Conservation (phyloP, 768 basidiomycete species). For the Podaxis pistillaris region DNA sequence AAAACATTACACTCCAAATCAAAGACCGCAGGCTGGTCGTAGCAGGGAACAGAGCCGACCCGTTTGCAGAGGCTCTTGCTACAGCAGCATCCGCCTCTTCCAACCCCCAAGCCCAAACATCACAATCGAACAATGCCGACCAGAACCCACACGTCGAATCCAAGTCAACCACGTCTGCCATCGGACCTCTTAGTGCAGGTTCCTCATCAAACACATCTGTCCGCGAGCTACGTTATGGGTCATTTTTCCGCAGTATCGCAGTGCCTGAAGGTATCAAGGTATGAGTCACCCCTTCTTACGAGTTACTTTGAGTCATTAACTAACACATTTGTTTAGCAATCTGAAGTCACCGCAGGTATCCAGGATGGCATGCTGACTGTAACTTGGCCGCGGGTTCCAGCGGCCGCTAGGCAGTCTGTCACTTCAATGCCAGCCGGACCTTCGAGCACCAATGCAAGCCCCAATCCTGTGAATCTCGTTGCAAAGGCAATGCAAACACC, state of each 20-base stretch:
- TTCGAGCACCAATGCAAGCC: not conserved
- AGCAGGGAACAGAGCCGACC: conserved; percentile 30
- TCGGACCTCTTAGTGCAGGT: not conserved
- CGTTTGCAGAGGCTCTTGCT: conserved; percentile 14
- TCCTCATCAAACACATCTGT: conserved; percentile 18
- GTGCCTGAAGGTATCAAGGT: conserved; percentile 40
- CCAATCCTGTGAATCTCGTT: not conserved
- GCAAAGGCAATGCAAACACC: not conserved
- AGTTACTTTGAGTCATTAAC: conserved; percentile 23
- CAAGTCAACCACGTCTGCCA: not conserved
- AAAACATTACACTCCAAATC: conserved; percentile 33
- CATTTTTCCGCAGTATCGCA: conserved; percentile 37
- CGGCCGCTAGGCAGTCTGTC: not conserved
- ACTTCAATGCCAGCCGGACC: not conserved
- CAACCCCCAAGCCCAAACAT: not conserved
- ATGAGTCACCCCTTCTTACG: conserved; percentile 17
- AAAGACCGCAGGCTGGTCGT: conserved; percentile 34
- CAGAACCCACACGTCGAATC: not conserved
- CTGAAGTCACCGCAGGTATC: conserved; percentile 34
- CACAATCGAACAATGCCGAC: conserved; percentile 11
- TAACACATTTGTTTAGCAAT: conserved; percentile 26
- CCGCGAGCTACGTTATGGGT: conserved; percentile 43
- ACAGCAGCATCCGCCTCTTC: conserved; percentile 8
- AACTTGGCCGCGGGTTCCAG: conserved; percentile 33
- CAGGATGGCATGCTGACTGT: conserved; percentile 42